These are phyloP conservation scores for apple (Malus domestica) DNA, from an alignment of 306 rosid genomes.

Conservation along the genomic window ASM211411v1 NC_041803.1:36875001-36875500, in stretches of 20 bases:
- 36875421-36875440: too few species aligned
- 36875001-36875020: constrained; percentile 16
- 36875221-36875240: constrained; percentile 1
- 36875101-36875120: constrained; percentile 27
- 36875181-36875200: not conserved
- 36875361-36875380: too few species aligned
- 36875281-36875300: too few species aligned
- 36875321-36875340: too few species aligned
- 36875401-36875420: too few species aligned
- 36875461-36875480: too few species aligned
- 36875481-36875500: too few species aligned
- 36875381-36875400: too few species aligned
- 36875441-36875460: too few species aligned
- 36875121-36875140: not conserved
- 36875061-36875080: constrained; percentile 35
- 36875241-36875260: not conserved
- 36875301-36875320: too few species aligned
- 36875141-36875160: not conserved
- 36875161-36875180: not conserved
- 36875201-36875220: not conserved
- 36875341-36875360: too few species aligned
- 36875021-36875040: not conserved
- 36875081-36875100: constrained; percentile 38
- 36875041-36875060: constrained; percentile 14
- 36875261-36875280: too few species aligned